These are phyloP conservation scores for Eremochloa ophiuroides DNA, from an alignment of 176 grass and related monocot species.

Conservation along the genomic window DNA sequence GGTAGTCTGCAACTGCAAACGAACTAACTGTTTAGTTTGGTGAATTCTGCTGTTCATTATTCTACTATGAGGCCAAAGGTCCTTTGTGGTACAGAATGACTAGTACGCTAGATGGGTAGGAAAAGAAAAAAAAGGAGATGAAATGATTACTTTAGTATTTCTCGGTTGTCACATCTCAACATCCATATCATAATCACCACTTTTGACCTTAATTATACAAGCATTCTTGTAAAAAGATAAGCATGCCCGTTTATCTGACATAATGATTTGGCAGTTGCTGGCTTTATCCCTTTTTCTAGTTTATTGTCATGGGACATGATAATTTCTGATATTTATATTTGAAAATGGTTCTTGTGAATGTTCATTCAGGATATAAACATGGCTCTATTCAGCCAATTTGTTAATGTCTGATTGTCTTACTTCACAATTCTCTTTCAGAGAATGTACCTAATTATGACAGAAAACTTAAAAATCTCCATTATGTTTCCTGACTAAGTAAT, in stretches of 20 bases:
- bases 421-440: constrained; percentile 21
- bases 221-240: not conserved
- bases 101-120: not conserved
- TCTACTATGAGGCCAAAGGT: not conserved
- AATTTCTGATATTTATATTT: constrained; percentile 10
- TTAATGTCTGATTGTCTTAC: constrained; percentile 2
- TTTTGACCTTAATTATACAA: not conserved
- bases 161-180: constrained; percentile 6
- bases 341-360: constrained; percentile 4
- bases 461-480: not conserved
- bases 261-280: not conserved
- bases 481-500: not conserved
- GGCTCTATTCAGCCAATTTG: not conserved
- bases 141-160: constrained; percentile 23
- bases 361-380: constrained; percentile 7
- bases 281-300: constrained; percentile 6
- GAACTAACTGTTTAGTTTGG: constrained; percentile 3
- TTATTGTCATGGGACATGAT: not conserved
- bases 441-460: not conserved
- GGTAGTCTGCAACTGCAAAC: too few relatives aligned
- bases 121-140: constrained; percentile 9
- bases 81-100: constrained; percentile 6
- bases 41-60: not conserved
- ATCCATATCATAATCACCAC: not conserved
- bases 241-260: constrained; percentile 2